A percentile compares a stretch with the other conserved stretches of the same genome.
phyloP scores from a whole-genome alignment of 2,329 filamentous ascomycete genomes.

The Aspergillus ustus region DNA sequence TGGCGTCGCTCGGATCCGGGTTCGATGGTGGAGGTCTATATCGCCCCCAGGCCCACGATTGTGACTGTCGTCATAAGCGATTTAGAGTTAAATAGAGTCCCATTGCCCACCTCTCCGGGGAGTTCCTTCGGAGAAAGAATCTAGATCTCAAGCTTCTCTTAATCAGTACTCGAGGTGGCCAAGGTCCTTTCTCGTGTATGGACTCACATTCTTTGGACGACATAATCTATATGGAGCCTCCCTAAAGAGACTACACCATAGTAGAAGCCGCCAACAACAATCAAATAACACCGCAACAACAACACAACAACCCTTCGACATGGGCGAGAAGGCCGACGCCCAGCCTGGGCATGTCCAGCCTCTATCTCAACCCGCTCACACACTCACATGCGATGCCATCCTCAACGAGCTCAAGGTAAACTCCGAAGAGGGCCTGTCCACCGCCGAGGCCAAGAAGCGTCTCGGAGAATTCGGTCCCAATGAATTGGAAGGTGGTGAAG shows the following conservation, averaged over 20 bases:
- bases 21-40: constrained; percentile 10
- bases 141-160: constrained; percentile 20
- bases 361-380: constrained; percentile 66
- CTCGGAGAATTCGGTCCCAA: constrained; percentile 65
- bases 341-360: constrained; percentile 37
- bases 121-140: constrained; percentile 8
- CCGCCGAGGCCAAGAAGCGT: constrained; percentile 58
- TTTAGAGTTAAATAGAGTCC: constrained; percentile 23
- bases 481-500: constrained; percentile 66
- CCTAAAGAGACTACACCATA: constrained; percentile 28
- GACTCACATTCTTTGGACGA: constrained; percentile 38
- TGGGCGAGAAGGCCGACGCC: constrained; percentile 7
- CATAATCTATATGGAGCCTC: constrained; percentile 39
- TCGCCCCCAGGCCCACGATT: constrained; percentile 5
- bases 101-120: constrained; percentile 5
- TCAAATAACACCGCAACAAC: neutral
- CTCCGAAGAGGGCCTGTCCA: constrained; percentile 61
- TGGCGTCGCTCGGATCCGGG: constrained; percentile 14
- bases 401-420: constrained; percentile 61
- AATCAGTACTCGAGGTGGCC: constrained; percentile 8
- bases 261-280: constrained; percentile 13
- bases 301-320: constrained; percentile 6
- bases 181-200: constrained; percentile 29
- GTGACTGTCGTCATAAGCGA: constrained; percentile 15
- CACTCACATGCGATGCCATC: constrained; percentile 59